These are phyloP conservation scores for Heliamphora pulchella DNA, from an alignment of 179 eudicot species.

Conservation along the genomic window DNA sequence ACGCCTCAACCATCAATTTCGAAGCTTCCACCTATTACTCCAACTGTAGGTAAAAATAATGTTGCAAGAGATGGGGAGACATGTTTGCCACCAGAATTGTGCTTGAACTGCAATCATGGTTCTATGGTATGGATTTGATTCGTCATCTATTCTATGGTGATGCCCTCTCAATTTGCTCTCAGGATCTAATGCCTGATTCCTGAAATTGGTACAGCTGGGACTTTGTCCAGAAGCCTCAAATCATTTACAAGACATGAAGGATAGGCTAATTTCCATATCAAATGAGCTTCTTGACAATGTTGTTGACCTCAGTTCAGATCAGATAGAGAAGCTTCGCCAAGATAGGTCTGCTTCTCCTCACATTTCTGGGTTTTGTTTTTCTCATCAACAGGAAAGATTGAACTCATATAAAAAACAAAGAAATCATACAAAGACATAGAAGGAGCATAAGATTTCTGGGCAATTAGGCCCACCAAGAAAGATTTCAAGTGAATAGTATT, in stretches of 20 bases:
- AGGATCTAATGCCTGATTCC: slow-evolving; percentile 20
- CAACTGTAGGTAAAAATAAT: slow-evolving; percentile 32
- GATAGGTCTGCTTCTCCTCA: slow-evolving; percentile 54
- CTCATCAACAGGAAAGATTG: neutral
- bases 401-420: neutral
- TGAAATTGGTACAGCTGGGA: slow-evolving; percentile 60
- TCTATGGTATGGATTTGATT: slow-evolving; percentile 38
- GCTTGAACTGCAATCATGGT: slow-evolving; percentile 66
- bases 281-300: slow-evolving; percentile 87
- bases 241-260: slow-evolving; percentile 92
- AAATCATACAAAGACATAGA: neutral
- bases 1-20: slow-evolving; percentile 67
- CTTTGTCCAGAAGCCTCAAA: slow-evolving; percentile 61
- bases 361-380: neutral
- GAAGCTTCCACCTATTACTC: slow-evolving; percentile 42
- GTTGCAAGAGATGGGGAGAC: slow-evolving; percentile 30
- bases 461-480: neutral
- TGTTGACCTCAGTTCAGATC: slow-evolving; percentile 46
- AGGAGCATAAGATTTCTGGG: slow-evolving; percentile 10
- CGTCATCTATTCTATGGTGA: neutral
- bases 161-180: neutral
- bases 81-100: slow-evolving; percentile 68
- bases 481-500: neutral
- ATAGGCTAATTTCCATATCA: slow-evolving; percentile 63
- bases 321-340: slow-evolving; percentile 71